Conservation (phyloP, 257 asterid species). For the Vinca minor region DNA sequence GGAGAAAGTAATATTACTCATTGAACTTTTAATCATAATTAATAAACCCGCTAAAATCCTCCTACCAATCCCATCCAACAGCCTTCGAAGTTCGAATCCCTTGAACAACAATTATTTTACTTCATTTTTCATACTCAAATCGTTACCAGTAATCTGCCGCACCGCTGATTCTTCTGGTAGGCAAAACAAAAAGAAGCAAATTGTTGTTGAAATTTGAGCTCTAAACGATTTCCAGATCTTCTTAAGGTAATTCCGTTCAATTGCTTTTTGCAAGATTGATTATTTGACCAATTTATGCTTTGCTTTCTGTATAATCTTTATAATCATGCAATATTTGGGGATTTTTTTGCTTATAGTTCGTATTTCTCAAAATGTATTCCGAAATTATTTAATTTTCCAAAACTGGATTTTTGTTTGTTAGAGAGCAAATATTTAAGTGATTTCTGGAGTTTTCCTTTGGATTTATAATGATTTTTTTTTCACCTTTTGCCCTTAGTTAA, state of each 20-base stretch:
- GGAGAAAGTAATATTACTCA: no score
- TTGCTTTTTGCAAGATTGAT: not conserved
- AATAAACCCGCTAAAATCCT: no score
- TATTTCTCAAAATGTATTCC: not conserved
- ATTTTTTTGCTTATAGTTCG: not conserved
- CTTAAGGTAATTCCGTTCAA: not conserved
- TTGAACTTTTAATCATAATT: no score
- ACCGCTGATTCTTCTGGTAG: no score
- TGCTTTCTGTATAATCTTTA: not conserved
- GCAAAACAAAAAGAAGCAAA: no score
- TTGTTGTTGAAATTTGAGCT: no score
- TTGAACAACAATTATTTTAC: no score
- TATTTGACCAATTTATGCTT: not conserved
- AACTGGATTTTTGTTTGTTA: not conserved
- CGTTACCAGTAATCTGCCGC: no score
- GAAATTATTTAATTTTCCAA: not conserved
- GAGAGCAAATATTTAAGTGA: not conserved
- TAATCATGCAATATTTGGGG: not conserved
- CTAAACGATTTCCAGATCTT: not conserved
- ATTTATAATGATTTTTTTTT: not conserved
- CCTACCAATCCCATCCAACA: no score
- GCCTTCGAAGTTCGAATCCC: no score
- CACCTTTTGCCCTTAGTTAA: not conserved
- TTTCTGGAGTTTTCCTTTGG: not conserved
- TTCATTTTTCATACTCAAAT: no score